phyloP scores from a whole-genome alignment of 176 grass and related monocot genomes.

The Avena eriantha region DNA sequence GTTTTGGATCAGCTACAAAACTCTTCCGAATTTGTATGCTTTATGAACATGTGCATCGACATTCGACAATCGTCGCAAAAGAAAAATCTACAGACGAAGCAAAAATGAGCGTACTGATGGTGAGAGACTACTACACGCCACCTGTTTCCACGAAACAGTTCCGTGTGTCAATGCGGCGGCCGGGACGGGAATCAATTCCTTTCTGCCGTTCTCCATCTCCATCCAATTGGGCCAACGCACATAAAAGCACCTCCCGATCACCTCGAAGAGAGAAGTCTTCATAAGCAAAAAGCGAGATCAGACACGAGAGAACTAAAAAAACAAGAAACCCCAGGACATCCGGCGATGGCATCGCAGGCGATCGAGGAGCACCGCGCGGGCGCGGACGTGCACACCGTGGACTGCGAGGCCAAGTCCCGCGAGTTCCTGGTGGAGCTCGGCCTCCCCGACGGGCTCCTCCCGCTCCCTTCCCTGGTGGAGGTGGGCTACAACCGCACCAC shows the following conservation, averaged over 20 bases:
- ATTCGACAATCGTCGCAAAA: too few species aligned
- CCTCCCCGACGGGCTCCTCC: conserved; percentile 65
- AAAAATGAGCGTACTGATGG: not conserved
- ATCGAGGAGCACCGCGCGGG: conserved; percentile 58
- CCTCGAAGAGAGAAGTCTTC: not conserved
- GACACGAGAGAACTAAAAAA: not conserved
- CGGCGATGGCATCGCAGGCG: conserved; percentile 54
- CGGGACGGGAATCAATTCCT: not conserved
- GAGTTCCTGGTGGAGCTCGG: conserved; percentile 63
- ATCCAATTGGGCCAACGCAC: not conserved
- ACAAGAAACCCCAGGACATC: not conserved
- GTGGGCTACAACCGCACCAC: conserved; percentile 59
- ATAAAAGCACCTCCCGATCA: conserved; percentile 11
- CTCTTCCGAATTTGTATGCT: too few species aligned
- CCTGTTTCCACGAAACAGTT: not conserved
- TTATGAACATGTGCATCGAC: too few species aligned
- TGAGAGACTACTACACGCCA: not conserved
- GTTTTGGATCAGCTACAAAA: too few species aligned
- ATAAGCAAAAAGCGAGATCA: not conserved
- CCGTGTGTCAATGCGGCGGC: not conserved
- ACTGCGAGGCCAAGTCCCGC: conserved; percentile 49
- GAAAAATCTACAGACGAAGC: too few species aligned
- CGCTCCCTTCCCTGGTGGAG: conserved; percentile 55
- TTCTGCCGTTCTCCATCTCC: too few species aligned
- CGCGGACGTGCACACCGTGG: conserved; percentile 59